These are phyloP conservation scores for Suillus plorans DNA, from an alignment of 768 basidiomycete species.

Conservation along the genomic window DNA sequence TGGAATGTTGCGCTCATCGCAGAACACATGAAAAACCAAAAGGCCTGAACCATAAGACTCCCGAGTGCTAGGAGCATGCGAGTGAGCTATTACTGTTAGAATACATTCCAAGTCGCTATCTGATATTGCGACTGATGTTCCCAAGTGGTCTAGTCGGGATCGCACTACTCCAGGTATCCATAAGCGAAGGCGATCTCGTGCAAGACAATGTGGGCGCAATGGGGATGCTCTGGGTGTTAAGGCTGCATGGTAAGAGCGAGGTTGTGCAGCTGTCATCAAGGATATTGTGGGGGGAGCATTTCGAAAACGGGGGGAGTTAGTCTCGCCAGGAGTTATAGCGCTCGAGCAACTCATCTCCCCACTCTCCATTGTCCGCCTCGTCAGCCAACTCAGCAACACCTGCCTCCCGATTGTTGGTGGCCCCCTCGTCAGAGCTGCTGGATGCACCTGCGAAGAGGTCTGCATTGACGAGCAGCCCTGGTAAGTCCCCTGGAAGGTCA, in stretches of 20 bases:
- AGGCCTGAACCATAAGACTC: conserved; percentile 38
- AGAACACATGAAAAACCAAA: conserved; percentile 38
- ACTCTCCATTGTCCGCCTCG: not conserved
- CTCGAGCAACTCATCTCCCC: not conserved
- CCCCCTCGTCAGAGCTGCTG: no score
- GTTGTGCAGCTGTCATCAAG: not conserved
- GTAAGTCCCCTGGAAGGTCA: conserved; percentile 26
- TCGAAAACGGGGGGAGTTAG: rapidly evolving
- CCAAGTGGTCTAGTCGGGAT: not conserved
- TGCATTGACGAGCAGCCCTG: not conserved
- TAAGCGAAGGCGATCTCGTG: conserved; percentile 19
- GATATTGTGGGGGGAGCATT: no score
- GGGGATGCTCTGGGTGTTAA: conserved; percentile 17
- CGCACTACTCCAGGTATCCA: conserved; percentile 21
- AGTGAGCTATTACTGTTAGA: conserved; percentile 15
- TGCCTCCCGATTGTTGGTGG: not conserved
- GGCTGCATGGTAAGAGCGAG: conserved; percentile 6
- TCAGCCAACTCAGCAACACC: not conserved
- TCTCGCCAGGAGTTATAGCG: not conserved
- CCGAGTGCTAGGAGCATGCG: conserved; percentile 30
- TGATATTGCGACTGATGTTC: not conserved
- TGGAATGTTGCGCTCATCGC: conserved; percentile 32
- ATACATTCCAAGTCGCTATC: conserved; percentile 16
- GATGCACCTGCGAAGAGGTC: not conserved
- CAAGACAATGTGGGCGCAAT: conserved; percentile 27